Evolutionary conservation across 140 eudicot genomes (phyloP), one percentile per base, ranked within the genome.

Genomic region (Senecio squalidus): DNA sequence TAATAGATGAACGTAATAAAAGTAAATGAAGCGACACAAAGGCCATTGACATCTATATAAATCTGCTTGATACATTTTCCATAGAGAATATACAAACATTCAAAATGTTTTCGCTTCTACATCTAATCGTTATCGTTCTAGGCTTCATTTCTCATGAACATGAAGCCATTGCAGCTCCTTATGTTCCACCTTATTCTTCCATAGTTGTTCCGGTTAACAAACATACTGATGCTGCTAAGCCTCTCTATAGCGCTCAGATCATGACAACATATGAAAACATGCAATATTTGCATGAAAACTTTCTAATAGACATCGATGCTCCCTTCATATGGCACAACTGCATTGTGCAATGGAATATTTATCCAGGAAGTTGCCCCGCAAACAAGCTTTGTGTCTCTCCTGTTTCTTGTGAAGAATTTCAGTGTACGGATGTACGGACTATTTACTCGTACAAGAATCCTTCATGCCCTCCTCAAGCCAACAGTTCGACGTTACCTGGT

Each of bases 231-330:
- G 47, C 69, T 6, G 49, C 48, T 6, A 58, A 29, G 39, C 76
- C 78, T 39, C 66, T 73, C 28, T 72, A 14, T 49, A 80, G 71
- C 23, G 63, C 72, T 44, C 4, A 58, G 1, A 24, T 67, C 58
- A 67, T 67, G 66, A 57, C 73, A 10, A 0, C 49, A 3, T 56
- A 31, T 0, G 34, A 31, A 23, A 67, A 56, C 39, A 62, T 40
- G 23, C 71, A 64, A 33, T 63, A 44, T 38, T 28, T 28, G 54
- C 55, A 58, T 6, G 56, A 59, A 14, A 64, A 60, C 48, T 70
- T 67, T 47, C 74, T 80, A 29, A 76, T 80, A 20, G 87, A 76
- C 59, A 50, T 76, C 21, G 68, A 61, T 29, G 74, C 88, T n/a
- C 75, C 78, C 0, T 73, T 68, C 58, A 60, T 47, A 9, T 81